phyloP scores from a whole-genome alignment of 805 yeast species.

The Monosporozyma servazzii region DNA sequence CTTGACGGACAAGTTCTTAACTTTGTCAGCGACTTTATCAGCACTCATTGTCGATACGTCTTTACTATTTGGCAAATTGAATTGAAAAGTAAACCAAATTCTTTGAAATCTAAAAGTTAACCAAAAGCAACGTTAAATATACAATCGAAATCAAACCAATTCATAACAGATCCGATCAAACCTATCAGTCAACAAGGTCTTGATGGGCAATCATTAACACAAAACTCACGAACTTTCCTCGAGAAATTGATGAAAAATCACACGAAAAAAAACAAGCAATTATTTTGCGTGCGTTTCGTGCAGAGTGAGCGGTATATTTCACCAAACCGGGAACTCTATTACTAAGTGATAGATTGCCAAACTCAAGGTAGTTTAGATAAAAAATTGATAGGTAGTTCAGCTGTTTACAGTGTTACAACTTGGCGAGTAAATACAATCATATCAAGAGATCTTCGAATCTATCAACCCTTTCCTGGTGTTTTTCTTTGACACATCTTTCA shows the following conservation, averaged over 20 bases:
- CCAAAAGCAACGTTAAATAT: neutral
- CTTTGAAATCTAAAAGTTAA: neutral
- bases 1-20: constrained; percentile 33
- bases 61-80: neutral
- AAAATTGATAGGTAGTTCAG: too few relatives aligned
- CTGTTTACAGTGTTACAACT: too few relatives aligned
- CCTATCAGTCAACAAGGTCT: neutral
- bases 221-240: neutral
- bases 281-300: neutral
- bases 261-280: neutral
- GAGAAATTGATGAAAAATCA: neutral
- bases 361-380: too few relatives aligned
- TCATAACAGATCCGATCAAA: too few relatives aligned
- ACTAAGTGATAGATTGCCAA: neutral
- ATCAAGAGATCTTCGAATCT: neutral
- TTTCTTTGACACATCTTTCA: neutral
- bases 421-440: too few relatives aligned
- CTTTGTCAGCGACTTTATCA: constrained; percentile 31
- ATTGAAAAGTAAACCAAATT: too few relatives aligned
- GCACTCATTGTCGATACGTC: constrained; percentile 11
- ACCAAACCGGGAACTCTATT: neutral
- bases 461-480: neutral
- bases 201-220: neutral
- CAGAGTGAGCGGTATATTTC: neutral
- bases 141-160: too few relatives aligned